phyloP scores from a whole-genome alignment of 176 grass and related monocot genomes.

The Chloris gayana region DNA sequence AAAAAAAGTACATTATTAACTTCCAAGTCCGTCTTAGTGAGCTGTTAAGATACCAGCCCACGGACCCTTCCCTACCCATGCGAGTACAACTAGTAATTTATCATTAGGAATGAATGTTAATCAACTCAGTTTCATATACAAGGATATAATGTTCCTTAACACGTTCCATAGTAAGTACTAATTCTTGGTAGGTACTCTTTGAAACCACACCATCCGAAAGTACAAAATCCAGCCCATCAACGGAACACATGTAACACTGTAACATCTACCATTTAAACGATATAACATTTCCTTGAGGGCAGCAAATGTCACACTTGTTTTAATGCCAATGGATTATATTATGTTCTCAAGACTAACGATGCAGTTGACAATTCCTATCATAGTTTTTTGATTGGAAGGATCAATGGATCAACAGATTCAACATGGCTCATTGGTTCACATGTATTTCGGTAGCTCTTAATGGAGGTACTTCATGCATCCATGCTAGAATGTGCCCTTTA shows the following conservation, averaged over 20 bases:
- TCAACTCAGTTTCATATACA: not conserved
- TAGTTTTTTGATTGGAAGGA: not conserved
- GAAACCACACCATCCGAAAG: too few relatives aligned
- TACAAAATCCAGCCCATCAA: too few relatives aligned
- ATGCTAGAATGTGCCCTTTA: not conserved
- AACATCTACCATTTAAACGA: too few relatives aligned
- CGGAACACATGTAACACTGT: too few relatives aligned
- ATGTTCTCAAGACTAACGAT: not conserved
- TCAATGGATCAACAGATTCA: not conserved
- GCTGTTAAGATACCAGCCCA: conserved; percentile 6
- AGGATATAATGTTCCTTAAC: too few relatives aligned
- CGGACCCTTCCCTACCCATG: not conserved
- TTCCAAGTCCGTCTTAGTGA: too few relatives aligned
- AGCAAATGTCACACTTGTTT: too few relatives aligned
- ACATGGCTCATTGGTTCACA: conserved; percentile 4
- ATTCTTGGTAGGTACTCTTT: too few relatives aligned
- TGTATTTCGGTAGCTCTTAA: not conserved
- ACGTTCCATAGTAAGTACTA: too few relatives aligned
- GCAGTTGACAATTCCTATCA: not conserved
- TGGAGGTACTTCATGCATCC: not conserved
- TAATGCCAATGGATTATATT: not conserved
- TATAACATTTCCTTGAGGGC: too few relatives aligned
- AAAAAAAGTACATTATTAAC: not conserved
- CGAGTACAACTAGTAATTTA: not conserved
- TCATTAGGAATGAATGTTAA: not conserved